A percentile compares a stretch with the other conserved stretches of the same genome.
Conservation (phyloP, 257 asterid genomes). For the Fraxinus anomala region DNA sequence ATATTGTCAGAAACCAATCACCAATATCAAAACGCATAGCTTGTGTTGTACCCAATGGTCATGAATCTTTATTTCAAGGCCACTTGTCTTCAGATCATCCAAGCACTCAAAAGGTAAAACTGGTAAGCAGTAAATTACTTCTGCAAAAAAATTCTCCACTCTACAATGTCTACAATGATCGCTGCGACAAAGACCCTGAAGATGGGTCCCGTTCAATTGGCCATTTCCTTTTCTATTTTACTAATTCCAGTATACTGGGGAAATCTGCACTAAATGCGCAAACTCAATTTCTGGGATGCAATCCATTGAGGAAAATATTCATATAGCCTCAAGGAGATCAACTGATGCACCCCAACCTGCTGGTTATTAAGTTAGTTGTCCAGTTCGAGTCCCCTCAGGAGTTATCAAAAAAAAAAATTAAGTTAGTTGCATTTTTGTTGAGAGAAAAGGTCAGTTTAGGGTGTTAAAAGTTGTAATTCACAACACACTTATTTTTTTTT, state of each 20-base stretch:
- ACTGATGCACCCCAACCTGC: background rate
- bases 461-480: too few relatives aligned
- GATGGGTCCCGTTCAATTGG: background rate
- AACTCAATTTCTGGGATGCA: slow-evolving; percentile 1
- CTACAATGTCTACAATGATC: background rate
- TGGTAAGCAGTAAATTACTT: background rate
- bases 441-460: too few relatives aligned
- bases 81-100: background rate
- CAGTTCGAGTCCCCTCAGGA: too few relatives aligned
- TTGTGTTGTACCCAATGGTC: background rate
- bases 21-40: background rate
- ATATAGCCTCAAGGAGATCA: background rate
- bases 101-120: background rate
- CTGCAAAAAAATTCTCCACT: background rate
- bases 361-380: too few relatives aligned
- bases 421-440: too few relatives aligned
- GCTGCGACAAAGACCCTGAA: background rate
- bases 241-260: background rate
- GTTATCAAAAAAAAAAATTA: too few relatives aligned
- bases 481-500: too few relatives aligned
- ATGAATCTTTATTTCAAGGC: background rate
- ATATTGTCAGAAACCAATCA: background rate
- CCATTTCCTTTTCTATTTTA: background rate
- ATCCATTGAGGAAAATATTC: slow-evolving; percentile 3
- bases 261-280: background rate